These are phyloP conservation scores for Galerina marginata DNA, from an alignment of 768 basidiomycete species.

Conservation along the genomic window DNA sequence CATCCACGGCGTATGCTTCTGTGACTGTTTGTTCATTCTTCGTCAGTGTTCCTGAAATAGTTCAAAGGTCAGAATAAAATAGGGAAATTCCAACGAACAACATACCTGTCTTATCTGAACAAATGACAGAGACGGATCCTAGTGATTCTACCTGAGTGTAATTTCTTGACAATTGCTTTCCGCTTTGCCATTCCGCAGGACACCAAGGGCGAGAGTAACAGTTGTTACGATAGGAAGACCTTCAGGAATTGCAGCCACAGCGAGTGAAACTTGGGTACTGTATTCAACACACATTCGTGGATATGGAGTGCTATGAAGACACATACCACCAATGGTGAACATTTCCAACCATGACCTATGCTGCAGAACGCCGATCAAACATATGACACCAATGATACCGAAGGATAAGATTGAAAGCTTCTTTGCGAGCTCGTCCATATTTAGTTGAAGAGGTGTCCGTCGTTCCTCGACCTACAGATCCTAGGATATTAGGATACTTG, in stretches of 20 bases:
- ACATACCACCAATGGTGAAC: slow-evolving; percentile 97
- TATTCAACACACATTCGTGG: too few species aligned
- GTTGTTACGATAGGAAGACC: slow-evolving; percentile 97
- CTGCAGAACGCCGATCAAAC: slow-evolving; percentile 87
- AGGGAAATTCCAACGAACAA: neutral
- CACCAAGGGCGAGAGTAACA: slow-evolving; percentile 93
- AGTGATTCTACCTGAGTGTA: slow-evolving; percentile 94
- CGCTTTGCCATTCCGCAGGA: slow-evolving; percentile 86
- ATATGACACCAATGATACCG: slow-evolving; percentile 92
- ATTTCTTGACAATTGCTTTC: slow-evolving; percentile 96
- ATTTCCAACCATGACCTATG: slow-evolving; percentile 92
- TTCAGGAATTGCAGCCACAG: slow-evolving; percentile 98
- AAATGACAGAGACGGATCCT: slow-evolving; percentile 96
- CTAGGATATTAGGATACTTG: too few species aligned
- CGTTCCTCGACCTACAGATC: slow-evolving; percentile 70
- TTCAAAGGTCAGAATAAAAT: neutral
- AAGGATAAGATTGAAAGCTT: slow-evolving; percentile 91
- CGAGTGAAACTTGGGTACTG: slow-evolving; percentile 79
- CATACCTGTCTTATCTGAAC: slow-evolving; percentile 94
- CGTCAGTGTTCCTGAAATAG: slow-evolving; percentile 79
- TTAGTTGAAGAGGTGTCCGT: slow-evolving; percentile 89
- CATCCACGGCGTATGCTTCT: slow-evolving; percentile 88
- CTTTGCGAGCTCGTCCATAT: slow-evolving; percentile 96
- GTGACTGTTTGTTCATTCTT: slow-evolving; percentile 97
- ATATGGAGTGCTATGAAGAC: neutral